These are phyloP conservation scores for Scortechinia acanthostroma DNA, from an alignment of 2,329 filamentous ascomycete species.

Conservation along the genomic window DNA sequence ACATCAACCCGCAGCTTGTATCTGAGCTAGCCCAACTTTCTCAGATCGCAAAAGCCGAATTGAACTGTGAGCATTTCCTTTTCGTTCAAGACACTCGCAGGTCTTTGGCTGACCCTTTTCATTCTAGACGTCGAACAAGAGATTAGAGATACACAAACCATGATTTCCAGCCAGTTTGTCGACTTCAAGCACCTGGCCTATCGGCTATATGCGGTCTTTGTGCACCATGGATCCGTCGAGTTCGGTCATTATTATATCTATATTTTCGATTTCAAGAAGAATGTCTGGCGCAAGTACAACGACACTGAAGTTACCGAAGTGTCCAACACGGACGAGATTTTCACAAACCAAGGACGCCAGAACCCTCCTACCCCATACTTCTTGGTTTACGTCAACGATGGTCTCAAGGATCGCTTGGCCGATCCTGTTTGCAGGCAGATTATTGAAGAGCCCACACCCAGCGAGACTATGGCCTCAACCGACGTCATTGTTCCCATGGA, in stretches of 20 bases:
- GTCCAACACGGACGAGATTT: background rate
- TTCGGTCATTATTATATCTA: background rate
- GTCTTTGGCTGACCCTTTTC: too few species aligned
- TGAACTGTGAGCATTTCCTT: too few species aligned
- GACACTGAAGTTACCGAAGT: background rate
- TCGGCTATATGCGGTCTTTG: background rate
- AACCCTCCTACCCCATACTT: background rate
- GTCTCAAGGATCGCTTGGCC: background rate
- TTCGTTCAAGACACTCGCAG: too few species aligned
- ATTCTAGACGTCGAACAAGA: too few species aligned
- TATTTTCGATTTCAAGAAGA: background rate
- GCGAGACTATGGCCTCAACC: too few species aligned
- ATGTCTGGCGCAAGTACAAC: constrained; percentile 1
- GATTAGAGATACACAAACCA: background rate
- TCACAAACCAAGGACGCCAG: background rate
- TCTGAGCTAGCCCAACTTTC: background rate
- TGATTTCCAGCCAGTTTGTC: background rate
- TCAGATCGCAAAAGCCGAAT: background rate
- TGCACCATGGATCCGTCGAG: background rate
- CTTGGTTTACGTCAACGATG: background rate
- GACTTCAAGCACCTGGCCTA: background rate
- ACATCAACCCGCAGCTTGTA: background rate
- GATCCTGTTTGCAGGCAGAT: background rate
- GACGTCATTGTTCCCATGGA: too few species aligned
- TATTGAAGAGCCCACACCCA: too few species aligned